phyloP scores from a whole-genome alignment of 495 filamentous ascomycete genomes.

The Tetracladium setigerum region DNA sequence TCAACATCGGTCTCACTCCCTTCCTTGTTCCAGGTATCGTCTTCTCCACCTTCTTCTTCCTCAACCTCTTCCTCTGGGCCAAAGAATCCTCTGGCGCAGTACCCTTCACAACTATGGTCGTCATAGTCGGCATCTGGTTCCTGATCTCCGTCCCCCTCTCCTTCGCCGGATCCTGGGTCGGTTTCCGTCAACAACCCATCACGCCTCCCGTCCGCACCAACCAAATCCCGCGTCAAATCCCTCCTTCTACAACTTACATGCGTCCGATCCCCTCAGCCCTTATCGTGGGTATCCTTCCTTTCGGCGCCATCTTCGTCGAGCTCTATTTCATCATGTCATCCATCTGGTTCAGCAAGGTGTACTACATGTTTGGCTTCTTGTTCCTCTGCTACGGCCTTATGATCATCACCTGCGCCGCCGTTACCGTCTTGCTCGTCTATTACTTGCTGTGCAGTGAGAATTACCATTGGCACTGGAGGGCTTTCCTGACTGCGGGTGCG shows the following conservation, averaged over 20 bases:
- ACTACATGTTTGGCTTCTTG: slow-evolving; percentile 99
- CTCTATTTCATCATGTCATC: slow-evolving; percentile 98
- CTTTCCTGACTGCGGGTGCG: slow-evolving; percentile 81
- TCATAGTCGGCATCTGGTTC: slow-evolving; percentile 92
- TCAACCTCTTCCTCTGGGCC: slow-evolving; percentile 94
- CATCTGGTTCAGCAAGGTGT: slow-evolving; percentile 95
- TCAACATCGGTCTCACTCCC: slow-evolving; percentile 84
- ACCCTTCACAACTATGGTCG: slow-evolving; percentile 93
- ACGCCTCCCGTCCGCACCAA: slow-evolving; percentile 86
- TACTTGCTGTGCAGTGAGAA: slow-evolving; percentile 93
- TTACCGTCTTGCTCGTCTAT: slow-evolving; percentile 88
- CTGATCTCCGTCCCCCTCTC: slow-evolving; percentile 88
- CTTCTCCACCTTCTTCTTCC: slow-evolving; percentile 82
- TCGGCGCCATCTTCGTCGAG: slow-evolving; percentile 94
- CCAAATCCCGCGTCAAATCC: slow-evolving; percentile 95
- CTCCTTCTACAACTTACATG: slow-evolving; percentile 71
- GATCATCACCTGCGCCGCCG: slow-evolving; percentile 90
- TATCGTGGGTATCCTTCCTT: slow-evolving; percentile 84
- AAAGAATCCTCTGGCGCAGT: slow-evolving; percentile 87
- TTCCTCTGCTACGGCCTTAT: slow-evolving; percentile 97
- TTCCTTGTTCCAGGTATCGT: slow-evolving; percentile 79
- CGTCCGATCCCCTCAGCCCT: slow-evolving; percentile 80
- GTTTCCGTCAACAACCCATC: slow-evolving; percentile 59
- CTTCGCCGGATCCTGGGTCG: slow-evolving; percentile 85
- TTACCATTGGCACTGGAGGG: slow-evolving; percentile 98